Conservation (phyloP, 1,284 basidiomycete species). For the Crepidotus sp. region DNA sequence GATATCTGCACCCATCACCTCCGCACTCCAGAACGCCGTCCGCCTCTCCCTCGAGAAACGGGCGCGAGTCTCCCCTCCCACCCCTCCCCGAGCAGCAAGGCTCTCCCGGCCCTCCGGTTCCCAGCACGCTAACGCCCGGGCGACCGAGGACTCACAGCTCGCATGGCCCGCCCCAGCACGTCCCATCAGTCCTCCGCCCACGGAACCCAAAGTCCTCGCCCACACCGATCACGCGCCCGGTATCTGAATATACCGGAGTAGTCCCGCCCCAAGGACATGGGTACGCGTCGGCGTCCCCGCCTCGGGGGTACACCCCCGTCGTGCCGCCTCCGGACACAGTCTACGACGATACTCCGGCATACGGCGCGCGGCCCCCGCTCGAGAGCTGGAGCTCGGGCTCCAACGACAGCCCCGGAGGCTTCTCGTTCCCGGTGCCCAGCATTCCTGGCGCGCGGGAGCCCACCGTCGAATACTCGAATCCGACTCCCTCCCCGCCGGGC, state of each 20-base stretch:
- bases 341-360: slow-evolving; percentile 1
- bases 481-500: slow-evolving; percentile 7
- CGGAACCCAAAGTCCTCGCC: slow-evolving; percentile 26
- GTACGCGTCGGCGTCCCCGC: slow-evolving; percentile 10
- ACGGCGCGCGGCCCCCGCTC: not conserved
- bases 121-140: slow-evolving; percentile 19
- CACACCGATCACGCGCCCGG: slow-evolving; percentile 20
- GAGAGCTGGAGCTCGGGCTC: slow-evolving; percentile 3
- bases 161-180: slow-evolving; percentile 19
- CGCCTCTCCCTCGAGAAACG: slow-evolving; percentile 11
- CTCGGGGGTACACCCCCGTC: slow-evolving; percentile 16
- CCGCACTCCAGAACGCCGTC: slow-evolving; percentile 12
- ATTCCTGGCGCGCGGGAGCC: slow-evolving; percentile 17
- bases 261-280: too few relatives aligned
- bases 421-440: slow-evolving; percentile 26
- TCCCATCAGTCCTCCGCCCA: slow-evolving; percentile 37
- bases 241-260: slow-evolving; percentile 13
- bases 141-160: not conserved
- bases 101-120: slow-evolving; percentile 13
- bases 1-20: not conserved
- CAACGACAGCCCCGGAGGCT: slow-evolving; percentile 8
- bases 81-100: slow-evolving; percentile 29
- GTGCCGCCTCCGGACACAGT: slow-evolving; percentile 8
- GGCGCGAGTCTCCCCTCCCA: slow-evolving; percentile 21
- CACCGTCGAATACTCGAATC: slow-evolving; percentile 6